phyloP scores from a whole-genome alignment of 2,329 filamentous ascomycete genomes.

The Apiospora koreana region DNA sequence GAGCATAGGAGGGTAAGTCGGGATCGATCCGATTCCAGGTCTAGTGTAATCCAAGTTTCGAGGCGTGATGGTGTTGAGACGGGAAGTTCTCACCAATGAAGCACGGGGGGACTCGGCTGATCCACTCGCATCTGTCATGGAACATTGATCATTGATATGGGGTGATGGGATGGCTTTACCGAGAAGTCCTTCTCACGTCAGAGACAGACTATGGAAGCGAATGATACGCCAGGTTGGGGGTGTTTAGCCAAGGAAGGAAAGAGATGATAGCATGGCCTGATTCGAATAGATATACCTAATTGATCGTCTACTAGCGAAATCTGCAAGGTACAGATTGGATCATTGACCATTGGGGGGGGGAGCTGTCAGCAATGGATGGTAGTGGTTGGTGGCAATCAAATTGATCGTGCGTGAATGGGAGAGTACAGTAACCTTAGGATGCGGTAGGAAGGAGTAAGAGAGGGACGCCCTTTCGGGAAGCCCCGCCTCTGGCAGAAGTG shows the following conservation, averaged over 20 bases:
- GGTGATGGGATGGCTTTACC: neutral
- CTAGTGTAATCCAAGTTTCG: neutral
- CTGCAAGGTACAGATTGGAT: constrained; percentile 6
- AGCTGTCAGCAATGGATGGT: too few species aligned
- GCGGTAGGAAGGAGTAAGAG: too few species aligned
- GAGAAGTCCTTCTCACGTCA: neutral
- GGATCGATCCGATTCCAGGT: neutral
- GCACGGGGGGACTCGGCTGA: neutral
- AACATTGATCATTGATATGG: neutral
- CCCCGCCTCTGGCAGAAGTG: constrained; percentile 6
- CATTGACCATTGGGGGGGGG: too few species aligned
- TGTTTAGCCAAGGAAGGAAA: too few species aligned
- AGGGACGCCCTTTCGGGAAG: neutral
- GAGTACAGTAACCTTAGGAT: too few species aligned
- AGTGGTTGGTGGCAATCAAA: too few species aligned
- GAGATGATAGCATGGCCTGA: neutral
- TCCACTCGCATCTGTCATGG: neutral
- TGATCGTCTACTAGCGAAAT: too few species aligned
- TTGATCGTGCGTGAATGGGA: too few species aligned
- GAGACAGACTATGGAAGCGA: neutral
- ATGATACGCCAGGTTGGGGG: neutral
- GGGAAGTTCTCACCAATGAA: neutral
- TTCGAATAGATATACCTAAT: neutral
- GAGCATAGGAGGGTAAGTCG: neutral
- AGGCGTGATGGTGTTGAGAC: neutral